These are phyloP conservation scores for Aspergillus fumigatus DNA, from an alignment of 2,329 filamentous ascomycete genomes.

Conservation along the genomic window DNA sequence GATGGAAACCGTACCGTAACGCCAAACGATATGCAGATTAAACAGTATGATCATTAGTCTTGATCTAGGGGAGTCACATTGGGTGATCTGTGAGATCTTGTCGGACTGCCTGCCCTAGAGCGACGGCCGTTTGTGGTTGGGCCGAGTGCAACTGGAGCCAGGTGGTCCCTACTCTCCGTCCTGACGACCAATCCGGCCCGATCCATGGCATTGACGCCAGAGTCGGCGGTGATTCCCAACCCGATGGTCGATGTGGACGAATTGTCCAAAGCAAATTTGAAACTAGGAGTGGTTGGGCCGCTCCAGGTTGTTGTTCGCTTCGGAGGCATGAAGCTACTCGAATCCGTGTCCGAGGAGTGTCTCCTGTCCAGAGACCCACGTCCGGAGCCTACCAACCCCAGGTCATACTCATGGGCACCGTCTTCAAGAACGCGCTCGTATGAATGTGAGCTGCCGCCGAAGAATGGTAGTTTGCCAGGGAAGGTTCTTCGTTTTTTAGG, in stretches of 20 bases:
- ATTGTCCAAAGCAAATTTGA: conserved; percentile 39
- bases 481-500: conserved; percentile 59
- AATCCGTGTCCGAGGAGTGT: conserved; percentile 53
- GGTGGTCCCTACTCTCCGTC: conserved; percentile 79
- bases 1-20: conserved; percentile 12
- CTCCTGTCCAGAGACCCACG: conserved; percentile 56
- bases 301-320: conserved; percentile 31
- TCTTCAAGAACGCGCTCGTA: conserved; percentile 88
- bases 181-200: conserved; percentile 71
- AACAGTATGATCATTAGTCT: conserved; percentile 24
- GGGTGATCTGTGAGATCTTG: conserved; percentile 37
- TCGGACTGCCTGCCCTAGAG: conserved; percentile 46
- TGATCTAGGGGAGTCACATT: conserved; percentile 32
- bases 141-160: conserved; percentile 52
- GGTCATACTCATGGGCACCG: conserved; percentile 70
- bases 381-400: conserved; percentile 58
- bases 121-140: conserved; percentile 46
- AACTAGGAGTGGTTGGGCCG: conserved; percentile 25
- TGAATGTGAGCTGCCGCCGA: conserved; percentile 37
- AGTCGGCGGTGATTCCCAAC: conserved; percentile 30
- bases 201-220: conserved; percentile 45
- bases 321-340: conserved; percentile 56
- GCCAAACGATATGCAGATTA: conserved; percentile 22
- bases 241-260: conserved; percentile 37
- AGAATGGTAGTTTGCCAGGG: conserved; percentile 45